phyloP scores from a whole-genome alignment of 1,284 basidiomycete species.

The Cutaneotrichosporon sp. region DNA sequence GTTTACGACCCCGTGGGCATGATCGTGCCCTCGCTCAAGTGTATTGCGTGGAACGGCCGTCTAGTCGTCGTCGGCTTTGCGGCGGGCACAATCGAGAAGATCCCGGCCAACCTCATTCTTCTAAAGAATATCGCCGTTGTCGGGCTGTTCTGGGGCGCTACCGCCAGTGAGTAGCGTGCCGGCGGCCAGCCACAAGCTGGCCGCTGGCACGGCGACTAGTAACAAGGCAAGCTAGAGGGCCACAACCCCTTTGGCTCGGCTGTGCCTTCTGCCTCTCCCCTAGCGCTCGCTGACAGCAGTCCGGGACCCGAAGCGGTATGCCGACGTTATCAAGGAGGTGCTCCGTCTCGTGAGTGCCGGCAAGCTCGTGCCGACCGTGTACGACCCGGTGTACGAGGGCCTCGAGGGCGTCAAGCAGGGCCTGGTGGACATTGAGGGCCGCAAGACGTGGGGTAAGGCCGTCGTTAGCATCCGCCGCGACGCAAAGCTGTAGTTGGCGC shows the following conservation, averaged over 20 bases:
- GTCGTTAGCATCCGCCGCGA: conserved; percentile 60
- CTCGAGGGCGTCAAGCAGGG: conserved; percentile 60
- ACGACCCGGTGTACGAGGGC: conserved; percentile 66
- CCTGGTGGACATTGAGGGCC: conserved; percentile 54
- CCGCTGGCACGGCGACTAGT: too few species aligned
- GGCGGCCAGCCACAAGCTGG: too few species aligned
- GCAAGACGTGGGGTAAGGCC: conserved; percentile 92
- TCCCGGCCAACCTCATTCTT: conserved; percentile 79
- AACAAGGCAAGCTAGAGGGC: conserved; percentile 37
- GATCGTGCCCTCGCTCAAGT: conserved; percentile 58
- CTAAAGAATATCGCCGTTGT: conserved; percentile 78
- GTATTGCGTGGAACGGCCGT: conserved; percentile 90
- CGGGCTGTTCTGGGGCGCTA: conserved; percentile 83
- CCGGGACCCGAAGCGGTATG: conserved; percentile 62
- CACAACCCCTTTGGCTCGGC: conserved; percentile 25
- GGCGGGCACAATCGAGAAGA: conserved; percentile 81
- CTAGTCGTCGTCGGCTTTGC: conserved; percentile 89
- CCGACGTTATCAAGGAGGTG: conserved; percentile 68
- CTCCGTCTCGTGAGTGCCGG: conserved; percentile 66
- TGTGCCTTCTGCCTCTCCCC: background rate
- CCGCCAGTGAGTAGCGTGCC: conserved; percentile 48
- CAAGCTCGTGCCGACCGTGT: conserved; percentile 66
- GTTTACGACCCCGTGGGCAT: conserved; percentile 79
- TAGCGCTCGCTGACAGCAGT: conserved; percentile 17
- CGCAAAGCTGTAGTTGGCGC: conserved; percentile 13